Conservation (phyloP, 2,329 filamentous ascomycete genomes). For the Fusarium papillatum region DNA sequence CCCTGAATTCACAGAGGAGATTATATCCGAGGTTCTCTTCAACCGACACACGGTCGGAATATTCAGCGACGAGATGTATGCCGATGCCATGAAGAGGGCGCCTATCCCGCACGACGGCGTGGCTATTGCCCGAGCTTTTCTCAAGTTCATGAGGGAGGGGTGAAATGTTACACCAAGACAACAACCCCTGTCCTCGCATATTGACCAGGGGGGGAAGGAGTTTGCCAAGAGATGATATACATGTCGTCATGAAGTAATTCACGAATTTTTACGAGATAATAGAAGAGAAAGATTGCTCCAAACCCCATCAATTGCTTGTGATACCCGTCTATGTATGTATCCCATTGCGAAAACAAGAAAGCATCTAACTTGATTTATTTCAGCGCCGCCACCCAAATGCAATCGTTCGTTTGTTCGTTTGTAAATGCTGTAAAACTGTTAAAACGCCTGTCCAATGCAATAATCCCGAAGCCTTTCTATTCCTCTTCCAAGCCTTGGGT, state of each 20-base stretch:
- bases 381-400: neutral
- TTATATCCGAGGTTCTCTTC: constrained; percentile 54
- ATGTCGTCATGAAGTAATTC: constrained; percentile 12
- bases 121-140: constrained; percentile 78
- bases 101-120: constrained; percentile 82
- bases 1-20: constrained; percentile 58
- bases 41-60: constrained; percentile 75
- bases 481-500: constrained; percentile 32
- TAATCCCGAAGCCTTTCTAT: constrained; percentile 10
- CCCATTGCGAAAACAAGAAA: neutral
- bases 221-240: neutral
- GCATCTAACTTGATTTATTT: neutral
- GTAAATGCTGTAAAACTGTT: constrained; percentile 10
- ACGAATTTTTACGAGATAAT: constrained; percentile 17
- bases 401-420: constrained; percentile 2
- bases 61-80: constrained; percentile 77
- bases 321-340: neutral
- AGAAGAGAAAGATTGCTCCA: neutral
- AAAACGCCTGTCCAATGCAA: constrained; percentile 35
- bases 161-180: constrained; percentile 17
- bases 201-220: neutral
- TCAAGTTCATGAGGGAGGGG: constrained; percentile 80
- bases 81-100: constrained; percentile 77
- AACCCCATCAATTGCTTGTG: neutral
- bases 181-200: neutral